Evolutionary conservation across 2,329 filamentous ascomycete genomes (phyloP), one percentile per base, ranked within the genome.

Genomic region (Penicillium sclerotiorum): DNA sequence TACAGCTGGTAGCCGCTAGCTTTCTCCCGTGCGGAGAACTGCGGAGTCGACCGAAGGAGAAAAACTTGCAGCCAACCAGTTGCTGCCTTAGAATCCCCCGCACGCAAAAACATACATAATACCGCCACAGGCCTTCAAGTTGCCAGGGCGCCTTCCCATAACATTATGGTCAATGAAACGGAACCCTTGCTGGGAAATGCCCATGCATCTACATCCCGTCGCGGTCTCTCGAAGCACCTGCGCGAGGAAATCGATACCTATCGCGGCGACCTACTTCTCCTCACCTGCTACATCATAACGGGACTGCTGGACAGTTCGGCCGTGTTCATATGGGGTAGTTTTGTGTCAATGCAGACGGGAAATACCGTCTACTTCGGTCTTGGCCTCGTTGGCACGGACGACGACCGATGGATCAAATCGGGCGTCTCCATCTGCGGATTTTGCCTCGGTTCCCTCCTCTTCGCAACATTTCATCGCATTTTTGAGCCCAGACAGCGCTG

Each of bases 271-370:
- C 55, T 88, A 1, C 74, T 90, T 17, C 77, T 93, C 32, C 74
- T 93, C 4, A 73, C 83, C 22, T 90, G 87, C 71, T 92, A 91
- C 66, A 73, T 89, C 56, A 86, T 91, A 64, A 92, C 89, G 0
- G 89, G 89, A 4, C 75, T 93, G 9, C 79, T 90, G 7, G 89
- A 93, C 70, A 89, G 86, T 70, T 84, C 87, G 2, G 84, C 87
- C 2, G 87, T 89, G 39, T 86, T 85, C 49, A 87, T 87, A 35
- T 92, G 87, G 85, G 87, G 88, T 11, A 86, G 86, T 2, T 93
- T 93, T 60, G 88, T 90, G 33, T 89, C 85, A 61, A 92, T 92
- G 88, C 89, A 92, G 65, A 92, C 88, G 25, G 88, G 87, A 82
- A 93, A 93, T 69, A 91, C 89, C 5, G 82, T 93, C 40, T 93